A percentile compares a stretch with the other conserved stretches of the same genome.
These are phyloP conservation scores for Raphidocelis subcapitata DNA, from an alignment of 139 green algal species.

Conservation along the genomic window DNA sequence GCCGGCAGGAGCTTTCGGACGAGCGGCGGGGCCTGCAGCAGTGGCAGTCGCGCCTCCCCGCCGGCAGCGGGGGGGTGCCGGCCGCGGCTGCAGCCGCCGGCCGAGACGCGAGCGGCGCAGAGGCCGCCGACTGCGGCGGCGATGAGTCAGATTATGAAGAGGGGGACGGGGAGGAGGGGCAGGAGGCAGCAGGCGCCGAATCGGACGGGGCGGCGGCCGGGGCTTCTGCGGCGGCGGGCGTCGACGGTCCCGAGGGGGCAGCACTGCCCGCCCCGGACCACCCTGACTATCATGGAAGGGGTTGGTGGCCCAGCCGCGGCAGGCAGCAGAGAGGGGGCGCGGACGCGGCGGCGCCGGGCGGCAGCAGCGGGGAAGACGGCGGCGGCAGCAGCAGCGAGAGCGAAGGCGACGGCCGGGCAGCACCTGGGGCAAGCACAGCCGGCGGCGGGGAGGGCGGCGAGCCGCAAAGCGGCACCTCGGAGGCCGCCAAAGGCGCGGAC, in stretches of 20 bases:
- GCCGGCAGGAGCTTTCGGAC: constrained; percentile 44
- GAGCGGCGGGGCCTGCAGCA: constrained; percentile 41
- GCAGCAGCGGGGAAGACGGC: too few relatives aligned
- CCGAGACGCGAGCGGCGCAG: not conserved
- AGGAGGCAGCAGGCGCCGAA: not conserved
- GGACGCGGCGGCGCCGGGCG: too few relatives aligned
- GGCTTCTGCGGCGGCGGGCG: not conserved
- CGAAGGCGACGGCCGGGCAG: too few relatives aligned
- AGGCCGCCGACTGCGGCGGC: not conserved
- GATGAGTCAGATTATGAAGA: constrained; percentile 60
- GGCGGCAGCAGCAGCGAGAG: not conserved
- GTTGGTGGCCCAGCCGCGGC: constrained; percentile 19
- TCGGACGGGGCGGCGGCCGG: not conserved
- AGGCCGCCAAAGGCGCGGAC: too few relatives aligned
- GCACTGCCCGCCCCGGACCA: too few relatives aligned
- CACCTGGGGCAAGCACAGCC: too few relatives aligned
- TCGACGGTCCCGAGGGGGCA: constrained; percentile 8
- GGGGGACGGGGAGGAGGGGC: constrained; percentile 34
- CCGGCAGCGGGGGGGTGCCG: too few relatives aligned
- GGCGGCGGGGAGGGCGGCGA: too few relatives aligned
- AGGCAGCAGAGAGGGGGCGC: not conserved
- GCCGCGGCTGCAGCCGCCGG: constrained; percentile 13
- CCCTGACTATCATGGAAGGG: constrained; percentile 51
- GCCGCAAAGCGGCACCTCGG: too few relatives aligned
- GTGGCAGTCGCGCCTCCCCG: constrained; percentile 18